Evolutionary conservation across 2,329 filamentous ascomycete genomes (phyloP).

Genomic region (Paradendryphiella salina): DNA sequence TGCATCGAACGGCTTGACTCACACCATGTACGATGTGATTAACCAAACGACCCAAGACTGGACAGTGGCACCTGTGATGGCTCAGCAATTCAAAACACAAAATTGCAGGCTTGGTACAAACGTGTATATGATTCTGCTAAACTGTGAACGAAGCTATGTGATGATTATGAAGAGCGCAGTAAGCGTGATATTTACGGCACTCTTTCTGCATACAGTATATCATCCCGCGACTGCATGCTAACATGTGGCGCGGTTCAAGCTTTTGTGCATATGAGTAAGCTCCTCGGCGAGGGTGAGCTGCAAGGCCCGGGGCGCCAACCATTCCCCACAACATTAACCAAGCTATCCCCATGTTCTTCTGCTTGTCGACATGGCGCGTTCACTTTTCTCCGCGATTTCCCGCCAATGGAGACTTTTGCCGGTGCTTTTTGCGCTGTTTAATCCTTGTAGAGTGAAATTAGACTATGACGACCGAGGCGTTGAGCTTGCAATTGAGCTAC

Average conservation of each 20-base stretch:
- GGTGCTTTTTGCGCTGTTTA: slow-evolving; percentile 4
- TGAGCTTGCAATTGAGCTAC: slow-evolving; percentile 6
- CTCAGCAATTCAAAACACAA: not conserved
- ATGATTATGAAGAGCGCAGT: not conserved
- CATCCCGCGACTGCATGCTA: slow-evolving; percentile 17
- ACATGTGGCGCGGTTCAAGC: slow-evolving; percentile 26
- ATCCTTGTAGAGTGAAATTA: slow-evolving; percentile 8
- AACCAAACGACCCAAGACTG: not conserved
- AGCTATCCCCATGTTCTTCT: slow-evolving; percentile 16
- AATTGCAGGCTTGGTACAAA: not conserved
- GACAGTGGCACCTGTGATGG: not conserved
- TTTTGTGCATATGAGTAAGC: slow-evolving; percentile 26
- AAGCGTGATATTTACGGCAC: not conserved
- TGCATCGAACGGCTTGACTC: not conserved
- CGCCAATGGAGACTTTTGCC: slow-evolving; percentile 25
- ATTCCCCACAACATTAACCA: slow-evolving; percentile 28
- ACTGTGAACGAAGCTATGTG: not conserved
- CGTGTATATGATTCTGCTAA: not conserved
- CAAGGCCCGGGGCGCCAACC: slow-evolving; percentile 25
- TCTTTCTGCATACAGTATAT: slow-evolving; percentile 22
- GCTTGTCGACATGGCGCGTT: slow-evolving; percentile 17
- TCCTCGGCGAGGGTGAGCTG: slow-evolving; percentile 16
- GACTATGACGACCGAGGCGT: slow-evolving; percentile 14
- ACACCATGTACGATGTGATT: not conserved
- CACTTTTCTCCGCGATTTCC: slow-evolving; percentile 31